A percentile compares a stretch with the other conserved stretches of the same genome.
Conservation (phyloP, 2,329 filamentous ascomycete species). For the Lojkania enalia region DNA sequence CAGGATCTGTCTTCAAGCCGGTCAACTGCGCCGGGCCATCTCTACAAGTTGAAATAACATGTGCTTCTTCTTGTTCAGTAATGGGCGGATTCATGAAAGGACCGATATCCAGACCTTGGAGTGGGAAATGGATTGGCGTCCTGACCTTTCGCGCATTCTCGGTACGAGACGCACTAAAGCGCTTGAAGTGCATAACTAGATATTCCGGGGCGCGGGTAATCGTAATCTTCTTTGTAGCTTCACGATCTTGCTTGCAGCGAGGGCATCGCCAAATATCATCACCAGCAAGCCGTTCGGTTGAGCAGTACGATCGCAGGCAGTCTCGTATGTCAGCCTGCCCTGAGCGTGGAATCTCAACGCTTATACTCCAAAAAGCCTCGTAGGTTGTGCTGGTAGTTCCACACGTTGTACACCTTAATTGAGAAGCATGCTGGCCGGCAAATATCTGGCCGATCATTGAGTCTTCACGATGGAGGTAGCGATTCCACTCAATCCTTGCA, state of each 20-base stretch:
- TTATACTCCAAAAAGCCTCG: constrained; percentile 71
- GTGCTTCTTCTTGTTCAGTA: constrained; percentile 44
- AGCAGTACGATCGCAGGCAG: constrained; percentile 70
- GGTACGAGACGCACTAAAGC: constrained; percentile 62
- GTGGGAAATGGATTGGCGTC: constrained; percentile 74
- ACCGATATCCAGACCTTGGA: constrained; percentile 68
- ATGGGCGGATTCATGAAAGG: constrained; percentile 61
- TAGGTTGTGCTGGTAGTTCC: constrained; percentile 67
- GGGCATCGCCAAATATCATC: constrained; percentile 75
- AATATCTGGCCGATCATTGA: constrained; percentile 82
- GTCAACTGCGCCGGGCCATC: constrained; percentile 34
- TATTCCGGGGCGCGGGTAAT: constrained; percentile 79
- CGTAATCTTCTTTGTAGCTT: constrained; percentile 70
- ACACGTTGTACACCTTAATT: constrained; percentile 64
- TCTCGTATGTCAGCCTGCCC: constrained; percentile 65
- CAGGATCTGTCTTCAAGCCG: constrained; percentile 43
- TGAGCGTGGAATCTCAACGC: constrained; percentile 68
- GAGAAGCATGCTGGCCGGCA: constrained; percentile 69
- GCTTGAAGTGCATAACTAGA: constrained; percentile 76
- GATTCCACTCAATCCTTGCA: constrained; percentile 74
- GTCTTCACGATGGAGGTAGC: constrained; percentile 68
- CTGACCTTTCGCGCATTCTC: constrained; percentile 68
- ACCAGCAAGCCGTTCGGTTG: constrained; percentile 67
- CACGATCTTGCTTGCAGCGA: constrained; percentile 68
- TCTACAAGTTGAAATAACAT: constrained; percentile 25